Conservation (phyloP, 371 early-diverging fungal species). For the Mortierella sp. region DNA sequence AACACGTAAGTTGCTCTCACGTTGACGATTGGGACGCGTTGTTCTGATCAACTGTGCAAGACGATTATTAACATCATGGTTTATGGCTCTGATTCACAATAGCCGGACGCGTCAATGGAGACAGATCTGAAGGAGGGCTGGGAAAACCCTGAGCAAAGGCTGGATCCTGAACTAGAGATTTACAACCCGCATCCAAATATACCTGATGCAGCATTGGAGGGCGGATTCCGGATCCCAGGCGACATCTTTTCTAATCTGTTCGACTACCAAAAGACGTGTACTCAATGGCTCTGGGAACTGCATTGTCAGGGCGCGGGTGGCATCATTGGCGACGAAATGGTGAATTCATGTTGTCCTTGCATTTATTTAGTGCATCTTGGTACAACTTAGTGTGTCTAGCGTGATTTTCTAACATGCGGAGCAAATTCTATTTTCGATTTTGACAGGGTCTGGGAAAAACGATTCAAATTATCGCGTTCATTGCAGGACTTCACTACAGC, state of each 20-base stretch:
- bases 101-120: slow-evolving; percentile 36
- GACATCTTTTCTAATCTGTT: slow-evolving; percentile 90
- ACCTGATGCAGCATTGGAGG: slow-evolving; percentile 72
- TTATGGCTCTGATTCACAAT: not conserved
- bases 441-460: slow-evolving; percentile 96
- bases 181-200: slow-evolving; percentile 70
- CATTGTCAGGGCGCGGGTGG: slow-evolving; percentile 93
- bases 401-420: not conserved
- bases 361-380: not conserved
- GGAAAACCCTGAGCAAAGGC: slow-evolving; percentile 37
- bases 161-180: slow-evolving; percentile 67
- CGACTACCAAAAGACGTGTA: slow-evolving; percentile 92
- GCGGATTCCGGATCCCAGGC: slow-evolving; percentile 81
- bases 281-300: slow-evolving; percentile 94
- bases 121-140: slow-evolving; percentile 35
- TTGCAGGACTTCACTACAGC: slow-evolving; percentile 80
- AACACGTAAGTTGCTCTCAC: slow-evolving; percentile 39
- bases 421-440: slow-evolving; percentile 8
- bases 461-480: slow-evolving; percentile 90
- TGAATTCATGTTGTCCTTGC: slow-evolving; percentile 21
- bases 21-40: not conserved
- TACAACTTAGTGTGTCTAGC: not conserved
- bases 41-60: not conserved
- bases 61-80: not conserved
- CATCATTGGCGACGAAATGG: slow-evolving; percentile 98